Base-by-base conservation (phyloP, 2,329 filamentous ascomycete species). In the Alternaria incomplexa region DNA sequence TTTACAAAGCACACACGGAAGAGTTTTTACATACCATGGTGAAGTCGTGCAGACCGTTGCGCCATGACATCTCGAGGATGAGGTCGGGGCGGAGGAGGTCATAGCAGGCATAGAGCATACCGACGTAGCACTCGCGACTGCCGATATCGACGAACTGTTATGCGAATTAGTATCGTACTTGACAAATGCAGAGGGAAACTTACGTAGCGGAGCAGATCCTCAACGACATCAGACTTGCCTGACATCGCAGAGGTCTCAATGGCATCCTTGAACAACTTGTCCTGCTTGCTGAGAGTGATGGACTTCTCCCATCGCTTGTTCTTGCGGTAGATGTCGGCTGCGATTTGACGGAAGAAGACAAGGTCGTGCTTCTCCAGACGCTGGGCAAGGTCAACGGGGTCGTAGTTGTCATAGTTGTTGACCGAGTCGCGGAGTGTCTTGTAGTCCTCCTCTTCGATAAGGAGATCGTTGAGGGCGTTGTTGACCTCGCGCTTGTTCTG, bases 231-330 rank as follows among this genome's bases (percentile, higher is more conserved):
- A 12, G 87, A 79, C 87, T 98, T 98, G 78, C 87, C 86, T 55
- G 95, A 98, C 59, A 97, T 92, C 26, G 96, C 96, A 30, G 96
- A 89, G 13, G 96, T 99, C 86, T 99, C 96, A 67, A 99, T 98
- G 25, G 96, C 96, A 83, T 99, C 96, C 86, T 97, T 98, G 90
- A 96, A 99, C 15, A 99, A 86, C 88, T 97, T 98, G 85, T 99
- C 96, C 81, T 99, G 95, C 87, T 99, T 99, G 15, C 95, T 98
- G 50, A 99, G 85, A 32, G 93, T 89, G 81, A 99, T 99, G 5
- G 94, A 97, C 85, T 98, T 98, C 85, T 98, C 95, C 96, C 96
- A 99, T 68, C 96, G 89, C 91, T 98, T 98, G 86, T 97, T 98
- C 88, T 98, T 99, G 81, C 96, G 93, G 85, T 98, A 99, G 81